A percentile compares a stretch with the other conserved stretches of the same genome.
Conservation (phyloP, 2,329 filamentous ascomycete genomes). For the Curvularia verruculosa region DNA sequence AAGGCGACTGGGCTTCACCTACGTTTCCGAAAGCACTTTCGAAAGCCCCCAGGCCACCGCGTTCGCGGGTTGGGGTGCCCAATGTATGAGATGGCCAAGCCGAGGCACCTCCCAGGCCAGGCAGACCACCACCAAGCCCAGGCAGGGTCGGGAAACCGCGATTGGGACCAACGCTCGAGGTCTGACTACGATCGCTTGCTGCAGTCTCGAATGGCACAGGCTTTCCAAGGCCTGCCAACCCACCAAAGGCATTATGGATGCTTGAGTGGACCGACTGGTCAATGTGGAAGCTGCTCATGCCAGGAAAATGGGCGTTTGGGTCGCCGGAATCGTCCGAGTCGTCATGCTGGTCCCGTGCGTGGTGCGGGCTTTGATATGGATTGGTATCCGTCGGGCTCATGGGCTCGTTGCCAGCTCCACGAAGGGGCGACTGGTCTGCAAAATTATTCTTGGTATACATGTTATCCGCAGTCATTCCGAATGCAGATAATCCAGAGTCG, state of each 20-base stretch:
- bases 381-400: constrained; percentile 95
- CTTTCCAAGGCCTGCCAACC: constrained; percentile 61
- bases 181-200: constrained; percentile 89
- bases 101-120: constrained; percentile 63
- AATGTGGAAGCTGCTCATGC: constrained; percentile 60
- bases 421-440: constrained; percentile 61
- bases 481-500: constrained; percentile 64
- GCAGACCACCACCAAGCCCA: constrained; percentile 64
- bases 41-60: constrained; percentile 60
- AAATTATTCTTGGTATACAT: constrained; percentile 64
- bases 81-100: constrained; percentile 71
- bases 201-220: constrained; percentile 59
- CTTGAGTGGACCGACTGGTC: constrained; percentile 52
- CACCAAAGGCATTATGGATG: constrained; percentile 59
- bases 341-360: constrained; percentile 70
- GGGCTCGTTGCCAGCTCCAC: constrained; percentile 65
- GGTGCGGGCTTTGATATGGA: constrained; percentile 89
- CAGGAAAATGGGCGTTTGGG: constrained; percentile 58
- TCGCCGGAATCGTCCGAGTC: constrained; percentile 63
- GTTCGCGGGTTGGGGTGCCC: constrained; percentile 71
- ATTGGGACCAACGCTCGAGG: constrained; percentile 78
- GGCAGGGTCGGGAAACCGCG: constrained; percentile 72
- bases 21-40: constrained; percentile 71
- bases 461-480: constrained; percentile 66
- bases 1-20: constrained; percentile 78